These are phyloP conservation scores for Clarireedia sp. DNA, from an alignment of 2,329 filamentous ascomycete genomes.

Conservation along the genomic window DNA sequence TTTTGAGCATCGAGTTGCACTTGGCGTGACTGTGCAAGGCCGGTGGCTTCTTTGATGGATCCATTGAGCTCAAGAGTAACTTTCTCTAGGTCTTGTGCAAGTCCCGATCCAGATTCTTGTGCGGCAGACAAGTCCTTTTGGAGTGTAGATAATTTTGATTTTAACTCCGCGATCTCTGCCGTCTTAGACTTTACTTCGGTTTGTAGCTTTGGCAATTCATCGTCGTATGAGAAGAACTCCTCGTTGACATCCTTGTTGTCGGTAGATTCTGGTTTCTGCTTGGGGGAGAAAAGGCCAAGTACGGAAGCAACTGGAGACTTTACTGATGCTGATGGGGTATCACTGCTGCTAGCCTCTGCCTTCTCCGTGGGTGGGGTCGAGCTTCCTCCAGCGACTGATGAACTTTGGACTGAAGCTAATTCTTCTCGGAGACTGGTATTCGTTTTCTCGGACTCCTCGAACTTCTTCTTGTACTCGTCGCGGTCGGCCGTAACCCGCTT, in stretches of 20 bases:
- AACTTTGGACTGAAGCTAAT: conserved; percentile 44
- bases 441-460: conserved; percentile 59
- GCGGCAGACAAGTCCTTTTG: conserved; percentile 63
- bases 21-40: conserved; percentile 16
- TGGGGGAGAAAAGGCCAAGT: conserved; percentile 42
- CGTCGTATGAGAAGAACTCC: conserved; percentile 89
- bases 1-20: conserved; percentile 21
- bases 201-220: conserved; percentile 76
- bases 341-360: conserved; percentile 20
- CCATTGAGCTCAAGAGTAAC: conserved; percentile 51
- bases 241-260: conserved; percentile 40
- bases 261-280: conserved; percentile 33
- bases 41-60: conserved; percentile 54
- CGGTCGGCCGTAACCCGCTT: conserved; percentile 79
- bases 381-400: conserved; percentile 30
- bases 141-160: conserved; percentile 58
- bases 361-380: conserved; percentile 15
- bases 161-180: conserved; percentile 63
- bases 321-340: conserved; percentile 29
- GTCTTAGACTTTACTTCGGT: conserved; percentile 62
- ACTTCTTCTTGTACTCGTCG: conserved; percentile 69
- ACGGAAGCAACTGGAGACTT: conserved; percentile 43
- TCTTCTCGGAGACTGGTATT: conserved; percentile 56
- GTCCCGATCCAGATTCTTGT: conserved; percentile 60
- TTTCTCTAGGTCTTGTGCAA: conserved; percentile 41